Conservation (phyloP, 148 eudicot species). For the Dianthus caryophyllus region DNA sequence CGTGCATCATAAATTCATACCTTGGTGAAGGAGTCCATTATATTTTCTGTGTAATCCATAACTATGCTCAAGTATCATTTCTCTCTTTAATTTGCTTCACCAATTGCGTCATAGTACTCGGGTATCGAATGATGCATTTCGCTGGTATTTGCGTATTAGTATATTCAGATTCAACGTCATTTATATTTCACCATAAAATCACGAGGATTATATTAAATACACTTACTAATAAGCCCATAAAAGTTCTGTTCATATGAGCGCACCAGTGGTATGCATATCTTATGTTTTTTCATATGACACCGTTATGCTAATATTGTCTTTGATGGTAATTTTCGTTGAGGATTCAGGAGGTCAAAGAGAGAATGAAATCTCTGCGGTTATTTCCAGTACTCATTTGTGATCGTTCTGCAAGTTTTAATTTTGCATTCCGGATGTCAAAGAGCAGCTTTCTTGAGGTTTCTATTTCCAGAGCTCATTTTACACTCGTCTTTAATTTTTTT, state of each 20-base stretch:
- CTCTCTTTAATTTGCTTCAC: no score
- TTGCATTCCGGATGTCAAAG: conserved; percentile 65
- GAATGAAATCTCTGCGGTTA: conserved; percentile 39
- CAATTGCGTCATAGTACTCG: no score
- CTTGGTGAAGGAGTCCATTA: no score
- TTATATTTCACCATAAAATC: no score
- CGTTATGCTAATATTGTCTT: conserved; percentile 2
- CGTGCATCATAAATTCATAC: no score
- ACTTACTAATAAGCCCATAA: no score
- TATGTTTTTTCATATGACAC: neutral
- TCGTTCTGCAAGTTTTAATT: conserved; percentile 58
- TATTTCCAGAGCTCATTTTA: neutral
- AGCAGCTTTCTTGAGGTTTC: conserved; percentile 66
- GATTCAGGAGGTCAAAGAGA: conserved; percentile 51
- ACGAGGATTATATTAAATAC: no score
- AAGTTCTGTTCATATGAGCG: neutral
- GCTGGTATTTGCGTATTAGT: no score
- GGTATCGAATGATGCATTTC: no score
- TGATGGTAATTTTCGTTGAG: conserved; percentile 2
- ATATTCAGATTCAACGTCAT: no score
- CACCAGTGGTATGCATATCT: neutral
- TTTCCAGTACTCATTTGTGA: conserved; percentile 71
- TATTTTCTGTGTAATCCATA: no score
- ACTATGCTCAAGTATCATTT: no score
- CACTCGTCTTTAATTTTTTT: neutral